Conservation (phyloP, 2,329 filamentous ascomycete genomes). For the Pseudophaeomoniella oleicola region DNA sequence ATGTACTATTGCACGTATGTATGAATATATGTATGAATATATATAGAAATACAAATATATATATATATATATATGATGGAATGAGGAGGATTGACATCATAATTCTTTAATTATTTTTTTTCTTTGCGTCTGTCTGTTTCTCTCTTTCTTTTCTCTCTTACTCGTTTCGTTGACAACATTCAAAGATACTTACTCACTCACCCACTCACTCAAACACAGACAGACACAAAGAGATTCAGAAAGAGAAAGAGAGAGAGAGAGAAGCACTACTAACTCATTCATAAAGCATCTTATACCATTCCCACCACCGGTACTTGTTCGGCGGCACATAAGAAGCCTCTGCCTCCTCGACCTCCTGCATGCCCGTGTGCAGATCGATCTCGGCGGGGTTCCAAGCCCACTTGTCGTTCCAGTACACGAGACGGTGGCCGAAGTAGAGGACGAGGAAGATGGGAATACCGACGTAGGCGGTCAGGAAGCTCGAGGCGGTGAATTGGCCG, state of each 20-base stretch:
- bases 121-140: too few species aligned
- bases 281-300: conserved; percentile 16
- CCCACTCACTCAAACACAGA: not conserved
- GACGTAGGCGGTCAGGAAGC: conserved; percentile 55
- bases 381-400: conserved; percentile 36
- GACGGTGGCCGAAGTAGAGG: conserved; percentile 39
- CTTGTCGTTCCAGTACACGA: conserved; percentile 29
- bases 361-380: conserved; percentile 38
- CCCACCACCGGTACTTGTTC: conserved; percentile 18
- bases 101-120: too few species aligned
- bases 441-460: conserved; percentile 46
- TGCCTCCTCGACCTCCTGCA: conserved; percentile 39
- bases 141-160: too few species aligned
- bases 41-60: too few species aligned
- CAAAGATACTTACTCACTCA: not conserved
- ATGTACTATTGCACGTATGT: too few species aligned
- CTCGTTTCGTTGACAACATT: too few species aligned
- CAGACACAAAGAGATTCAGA: not conserved
- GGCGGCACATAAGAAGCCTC: conserved; percentile 14
- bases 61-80: too few species aligned
- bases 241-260: conserved; percentile 1
- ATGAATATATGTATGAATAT: too few species aligned
- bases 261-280: conserved; percentile 14
- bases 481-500: conserved; percentile 43
- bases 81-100: too few species aligned